Evolutionary conservation across 768 basidiomycete genomes (phyloP), one percentile per base, ranked within the genome.

Genomic region (Naematelia encephala): DNA sequence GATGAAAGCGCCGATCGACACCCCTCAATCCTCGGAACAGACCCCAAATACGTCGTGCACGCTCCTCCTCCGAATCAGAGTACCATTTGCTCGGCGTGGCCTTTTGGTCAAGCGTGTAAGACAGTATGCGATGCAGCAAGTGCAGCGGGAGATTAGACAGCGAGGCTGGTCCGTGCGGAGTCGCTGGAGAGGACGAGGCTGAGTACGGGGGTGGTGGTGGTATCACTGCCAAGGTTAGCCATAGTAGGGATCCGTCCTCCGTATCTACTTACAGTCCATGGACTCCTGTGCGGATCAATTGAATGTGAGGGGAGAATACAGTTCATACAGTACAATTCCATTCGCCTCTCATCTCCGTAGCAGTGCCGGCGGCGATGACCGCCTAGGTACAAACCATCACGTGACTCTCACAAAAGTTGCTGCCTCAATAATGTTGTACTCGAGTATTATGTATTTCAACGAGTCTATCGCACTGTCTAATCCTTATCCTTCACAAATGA

Each of bases 1-100:
- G 57, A 52, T 64, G 69, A 49, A 72, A 72, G 3, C 64, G 52
- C 59, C 69, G 43, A 56, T 65, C 51, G 4, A 73, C 71, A 4
- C 63, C 59, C 23, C 67, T 51, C 4, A 70, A 21, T 5, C 62
- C 67, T 21, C 66, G 45, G 44, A 68, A 73, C 54, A 73, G 29
- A 3, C 48, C 67, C 66, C 66, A 73, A 50, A 62, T 51, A 57
- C 71, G 43, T 29, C 71, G 25, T 3, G 65, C 58, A 10, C 52
- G 27, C 57, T 73, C 71, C 52, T 73, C 71, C 13, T 65, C 59
- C 3, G 25, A 13, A 34, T 70, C 66, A 34, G 57, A 55, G 44
- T 50, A 42, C 45, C 51, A 73, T 23, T 43, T 23, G 29, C 60
- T 67, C 12, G 68, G 68, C 8, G 71, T 73, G 11, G 64, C 62